Conservation (phyloP, 2,329 filamentous ascomycete species). For the Trichoderma lentiforme region DNA sequence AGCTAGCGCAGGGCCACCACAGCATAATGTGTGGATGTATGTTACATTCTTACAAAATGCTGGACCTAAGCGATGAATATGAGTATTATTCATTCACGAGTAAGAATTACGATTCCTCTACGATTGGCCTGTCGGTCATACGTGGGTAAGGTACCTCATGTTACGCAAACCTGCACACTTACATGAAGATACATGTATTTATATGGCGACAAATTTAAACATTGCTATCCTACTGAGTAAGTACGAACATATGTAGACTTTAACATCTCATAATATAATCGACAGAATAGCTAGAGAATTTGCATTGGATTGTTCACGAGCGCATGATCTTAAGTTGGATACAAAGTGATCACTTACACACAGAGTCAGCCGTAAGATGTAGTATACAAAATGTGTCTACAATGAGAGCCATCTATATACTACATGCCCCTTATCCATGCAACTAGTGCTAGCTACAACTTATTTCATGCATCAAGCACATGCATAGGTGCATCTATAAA, state of each 20-base stretch:
- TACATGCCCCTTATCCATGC: neutral
- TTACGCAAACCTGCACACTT: neutral
- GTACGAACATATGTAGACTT: neutral
- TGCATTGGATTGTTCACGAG: neutral
- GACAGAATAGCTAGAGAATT: neutral
- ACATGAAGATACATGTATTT: neutral
- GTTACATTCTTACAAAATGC: neutral
- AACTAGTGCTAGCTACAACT: neutral
- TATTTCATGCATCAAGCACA: neutral
- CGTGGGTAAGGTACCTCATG: neutral
- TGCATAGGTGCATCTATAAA: neutral
- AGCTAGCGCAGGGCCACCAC: neutral
- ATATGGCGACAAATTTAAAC: neutral
- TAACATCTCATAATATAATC: neutral
- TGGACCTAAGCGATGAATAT: neutral
- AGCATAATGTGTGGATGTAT: neutral
- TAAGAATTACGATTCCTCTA: neutral
- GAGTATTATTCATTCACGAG: neutral
- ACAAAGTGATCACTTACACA: no score
- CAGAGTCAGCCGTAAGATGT: neutral
- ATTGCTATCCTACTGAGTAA: neutral
- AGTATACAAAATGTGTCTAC: neutral
- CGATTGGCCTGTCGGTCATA: neutral
- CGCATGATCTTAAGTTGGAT: no score
- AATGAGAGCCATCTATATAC: neutral